A percentile compares a stretch with the other conserved stretches of the same genome.
Evolutionary conservation across 2,329 filamentous ascomycete genomes (phyloP).

Genomic region (Emmonsia crescens): DNA sequence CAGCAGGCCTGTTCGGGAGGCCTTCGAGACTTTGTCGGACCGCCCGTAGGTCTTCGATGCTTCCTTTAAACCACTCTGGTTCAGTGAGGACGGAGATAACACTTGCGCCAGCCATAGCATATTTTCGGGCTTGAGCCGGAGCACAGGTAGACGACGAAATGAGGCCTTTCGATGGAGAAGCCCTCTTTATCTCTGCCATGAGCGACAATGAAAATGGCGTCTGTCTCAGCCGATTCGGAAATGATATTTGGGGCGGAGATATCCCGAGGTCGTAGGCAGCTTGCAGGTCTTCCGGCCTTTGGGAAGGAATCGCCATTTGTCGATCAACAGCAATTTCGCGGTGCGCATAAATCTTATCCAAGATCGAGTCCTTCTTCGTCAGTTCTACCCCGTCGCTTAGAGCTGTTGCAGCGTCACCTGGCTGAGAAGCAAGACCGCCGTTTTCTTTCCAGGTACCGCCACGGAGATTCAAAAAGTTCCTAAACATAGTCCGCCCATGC

Average conservation of each 20-base stretch:
- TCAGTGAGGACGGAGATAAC: conserved; percentile 98
- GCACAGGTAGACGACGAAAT: conserved; percentile 83
- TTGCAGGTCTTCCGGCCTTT: conserved; percentile 71
- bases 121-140: conserved; percentile 78
- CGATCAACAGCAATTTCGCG: conserved; percentile 63
- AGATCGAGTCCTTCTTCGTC: conserved; percentile 66
- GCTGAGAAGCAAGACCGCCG: conserved; percentile 29
- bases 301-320: conserved; percentile 78
- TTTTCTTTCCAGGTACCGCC: conserved; percentile 89
- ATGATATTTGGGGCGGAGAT: conserved; percentile 71
- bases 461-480: conserved; percentile 79
- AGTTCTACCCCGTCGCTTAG: conserved; percentile 17
- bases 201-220: conserved; percentile 82
- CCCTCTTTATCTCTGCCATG: conserved; percentile 95
- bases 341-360: conserved; percentile 81
- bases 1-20: conserved; percentile 83
- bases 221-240: conserved; percentile 66
- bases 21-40: conserved; percentile 82
- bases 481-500: conserved; percentile 77
- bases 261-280: conserved; percentile 75
- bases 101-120: conserved; percentile 87
- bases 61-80: conserved; percentile 98
- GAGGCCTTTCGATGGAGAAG: conserved; percentile 89
- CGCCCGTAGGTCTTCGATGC: conserved; percentile 79
- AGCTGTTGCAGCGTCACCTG: conserved; percentile 15